Percentiles rank a stretch among this genome's conserved stretches.
phyloP scores from a whole-genome alignment of 352 stramenopile species.

The Pythium rishiriense region DNA sequence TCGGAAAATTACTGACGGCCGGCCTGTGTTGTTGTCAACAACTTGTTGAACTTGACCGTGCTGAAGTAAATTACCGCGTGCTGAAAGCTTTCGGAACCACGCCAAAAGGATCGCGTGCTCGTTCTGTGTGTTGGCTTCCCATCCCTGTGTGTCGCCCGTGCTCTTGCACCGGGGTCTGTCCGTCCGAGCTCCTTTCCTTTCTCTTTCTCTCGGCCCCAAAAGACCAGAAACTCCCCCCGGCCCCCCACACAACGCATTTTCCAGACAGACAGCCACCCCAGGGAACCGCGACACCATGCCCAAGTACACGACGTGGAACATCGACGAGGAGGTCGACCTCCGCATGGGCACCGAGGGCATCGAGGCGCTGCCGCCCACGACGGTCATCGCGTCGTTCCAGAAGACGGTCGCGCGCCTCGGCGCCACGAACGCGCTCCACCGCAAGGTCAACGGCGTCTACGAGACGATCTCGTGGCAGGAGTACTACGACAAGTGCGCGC shows the following conservation, averaged over 20 bases:
- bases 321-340: constrained; percentile 82
- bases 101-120: neutral
- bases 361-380: constrained; percentile 45
- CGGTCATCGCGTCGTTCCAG: constrained; percentile 61
- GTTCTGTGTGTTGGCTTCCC: too few species aligned
- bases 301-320: constrained; percentile 71
- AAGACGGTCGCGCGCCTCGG: constrained; percentile 55
- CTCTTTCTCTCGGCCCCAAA: neutral
- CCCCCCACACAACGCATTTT: constrained; percentile 6
- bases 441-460: constrained; percentile 77
- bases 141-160: neutral
- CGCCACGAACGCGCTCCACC: constrained; percentile 58
- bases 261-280: neutral
- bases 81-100: neutral
- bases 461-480: constrained; percentile 64
- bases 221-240: constrained; percentile 1
- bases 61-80: neutral
- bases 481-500: constrained; percentile 75
- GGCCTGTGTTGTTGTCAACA: neutral
- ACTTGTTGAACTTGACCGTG: too few species aligned
- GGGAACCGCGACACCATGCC: constrained; percentile 20
- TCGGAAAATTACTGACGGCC: too few species aligned
- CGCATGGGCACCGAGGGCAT: constrained; percentile 55
- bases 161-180: neutral
- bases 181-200: neutral